phyloP scores from a whole-genome alignment of 2,329 filamentous ascomycete genomes.

The Colletotrichum liaoningense region DNA sequence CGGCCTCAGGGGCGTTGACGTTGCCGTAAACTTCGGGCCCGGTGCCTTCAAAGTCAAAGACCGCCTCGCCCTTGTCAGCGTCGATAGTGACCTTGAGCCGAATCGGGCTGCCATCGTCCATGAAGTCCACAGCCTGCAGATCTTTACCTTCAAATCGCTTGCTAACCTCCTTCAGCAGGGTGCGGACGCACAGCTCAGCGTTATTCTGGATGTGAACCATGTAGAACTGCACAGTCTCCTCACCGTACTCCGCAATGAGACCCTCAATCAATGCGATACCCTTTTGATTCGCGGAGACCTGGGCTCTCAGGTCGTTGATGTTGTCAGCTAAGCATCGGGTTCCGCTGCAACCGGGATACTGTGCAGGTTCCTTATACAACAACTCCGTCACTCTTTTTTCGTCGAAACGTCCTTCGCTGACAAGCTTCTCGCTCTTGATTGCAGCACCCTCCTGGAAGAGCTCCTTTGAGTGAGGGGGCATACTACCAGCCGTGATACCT shows the following conservation, averaged over 20 bases:
- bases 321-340: conserved; percentile 85
- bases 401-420: conserved; percentile 81
- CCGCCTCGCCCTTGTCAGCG: conserved; percentile 77
- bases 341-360: conserved; percentile 81
- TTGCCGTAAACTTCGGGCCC: conserved; percentile 85
- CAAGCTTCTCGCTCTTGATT: conserved; percentile 75
- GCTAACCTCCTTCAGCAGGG: conserved; percentile 77
- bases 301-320: conserved; percentile 84
- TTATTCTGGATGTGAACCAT: conserved; percentile 86
- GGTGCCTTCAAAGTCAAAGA: conserved; percentile 85
- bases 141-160: conserved; percentile 77
- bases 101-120: conserved; percentile 88
- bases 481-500: conserved; percentile 82
- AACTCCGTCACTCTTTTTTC: conserved; percentile 80
- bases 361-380: conserved; percentile 78
- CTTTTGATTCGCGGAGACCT: conserved; percentile 87
- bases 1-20: conserved; percentile 83
- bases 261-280: conserved; percentile 84
- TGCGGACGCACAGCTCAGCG: conserved; percentile 79
- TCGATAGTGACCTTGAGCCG: conserved; percentile 80
- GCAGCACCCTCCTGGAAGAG: conserved; percentile 72
- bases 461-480: conserved; percentile 79
- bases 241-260: conserved; percentile 81
- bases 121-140: conserved; percentile 79
- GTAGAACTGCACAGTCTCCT: conserved; percentile 84